Evolutionary conservation across 2,329 filamentous ascomycete genomes (phyloP), one percentile per base, ranked within the genome.

Genomic region (Fusarium devonianum): DNA sequence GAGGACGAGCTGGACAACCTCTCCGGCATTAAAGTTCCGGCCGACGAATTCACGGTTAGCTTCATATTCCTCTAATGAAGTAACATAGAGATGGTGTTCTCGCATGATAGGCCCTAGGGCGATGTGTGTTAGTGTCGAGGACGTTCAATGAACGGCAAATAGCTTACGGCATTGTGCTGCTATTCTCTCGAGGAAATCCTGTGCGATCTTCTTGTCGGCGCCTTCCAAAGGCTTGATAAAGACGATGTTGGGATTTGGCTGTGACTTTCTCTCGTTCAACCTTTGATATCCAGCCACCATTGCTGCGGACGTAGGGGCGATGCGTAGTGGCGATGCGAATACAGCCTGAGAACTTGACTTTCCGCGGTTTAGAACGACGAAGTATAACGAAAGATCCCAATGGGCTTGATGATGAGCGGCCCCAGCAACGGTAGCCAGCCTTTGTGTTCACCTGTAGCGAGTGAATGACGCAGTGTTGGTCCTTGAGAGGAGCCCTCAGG

Each of bases 21-120:
- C 91, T 23, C 91, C 92, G 7, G 87, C 88, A 62, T 96, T 96
- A 78, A 96, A 95, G 68, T 96, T 95, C 45, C 91, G 88, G 3
- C 91, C 91, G 29, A 90, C 85, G 65, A 96, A 96, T 70, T 95
- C 90, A 30, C 75, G 75, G 64, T 96, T 96, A 2, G 88, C 85
- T 45, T 87, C 85, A 67, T 90, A 91, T 67, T 96, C 91, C 69
- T 95, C 91, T 0, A 96, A 78, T 2, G 86, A 82, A 68, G 82
- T 86, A 39, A 90, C 81, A 19, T 79, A 81, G 17, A 90, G 75
- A 64, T 83, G 74, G 57, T 89, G 75, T 30, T 83, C 78, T 62
- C 80, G 82, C 86, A 89, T 90, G 36, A 90, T 78, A 2, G 90
- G 90, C 17, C 81, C 81, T 83, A 9, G 4, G 4, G 17, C 8